Conservation (phyloP, 228 moss, liverwort and hornwort species). For the Sphagnum magellanicum region DNA sequence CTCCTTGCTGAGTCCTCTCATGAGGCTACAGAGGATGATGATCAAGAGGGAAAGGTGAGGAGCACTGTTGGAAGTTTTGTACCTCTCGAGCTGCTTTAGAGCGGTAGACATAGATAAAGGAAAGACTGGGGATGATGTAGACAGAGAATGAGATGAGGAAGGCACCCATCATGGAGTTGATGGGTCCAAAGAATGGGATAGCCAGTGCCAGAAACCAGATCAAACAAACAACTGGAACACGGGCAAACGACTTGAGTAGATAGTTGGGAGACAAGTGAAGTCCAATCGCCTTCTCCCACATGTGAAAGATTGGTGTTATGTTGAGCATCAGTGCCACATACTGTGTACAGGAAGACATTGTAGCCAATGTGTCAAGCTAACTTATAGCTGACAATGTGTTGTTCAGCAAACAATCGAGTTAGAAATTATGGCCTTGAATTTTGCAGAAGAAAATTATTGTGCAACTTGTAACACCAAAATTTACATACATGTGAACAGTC, state of each 20-base stretch:
- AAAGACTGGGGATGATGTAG: constrained; percentile 22
- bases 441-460: too few relatives aligned
- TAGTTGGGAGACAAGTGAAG: constrained; percentile 9
- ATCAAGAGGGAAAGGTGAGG: too few relatives aligned
- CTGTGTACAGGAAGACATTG: background rate
- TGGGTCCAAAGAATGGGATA: constrained; percentile 30
- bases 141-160: constrained; percentile 19
- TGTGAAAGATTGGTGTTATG: constrained; percentile 19
- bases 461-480: too few relatives aligned
- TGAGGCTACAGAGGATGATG: too few relatives aligned
- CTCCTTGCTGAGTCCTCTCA: background rate
- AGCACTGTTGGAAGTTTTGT: too few relatives aligned
- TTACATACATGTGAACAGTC: too few relatives aligned
- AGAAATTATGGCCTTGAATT: too few relatives aligned
- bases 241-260: constrained; percentile 7
- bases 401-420: too few relatives aligned
- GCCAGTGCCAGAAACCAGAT: constrained; percentile 25
- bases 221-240: constrained; percentile 17
- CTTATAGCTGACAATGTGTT: too few relatives aligned
- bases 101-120: constrained; percentile 11
- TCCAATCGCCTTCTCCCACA: constrained; percentile 18
- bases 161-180: constrained; percentile 27
- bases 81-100: constrained; percentile 15
- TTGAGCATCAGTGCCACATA: constrained; percentile 19
- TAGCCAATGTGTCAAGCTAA: too few relatives aligned